Evolutionary conservation across 306 rosid genomes (phyloP).

Genomic region (Vicia sativa): DNA sequence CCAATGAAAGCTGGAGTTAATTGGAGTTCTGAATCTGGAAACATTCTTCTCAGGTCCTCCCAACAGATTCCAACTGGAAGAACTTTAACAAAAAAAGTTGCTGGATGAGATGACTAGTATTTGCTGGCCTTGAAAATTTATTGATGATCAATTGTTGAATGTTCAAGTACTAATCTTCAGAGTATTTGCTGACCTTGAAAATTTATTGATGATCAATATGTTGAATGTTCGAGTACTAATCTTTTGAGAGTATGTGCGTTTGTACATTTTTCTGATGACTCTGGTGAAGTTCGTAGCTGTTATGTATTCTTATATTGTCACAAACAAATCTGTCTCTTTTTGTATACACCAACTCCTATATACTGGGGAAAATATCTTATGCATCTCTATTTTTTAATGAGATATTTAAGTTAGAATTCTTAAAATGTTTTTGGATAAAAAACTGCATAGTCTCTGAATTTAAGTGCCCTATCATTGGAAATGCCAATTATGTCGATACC

Average conservation of each 20-base stretch:
- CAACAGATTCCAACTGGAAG: constrained; percentile 63
- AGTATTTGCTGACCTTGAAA: too few relatives aligned
- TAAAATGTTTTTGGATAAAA: too few relatives aligned
- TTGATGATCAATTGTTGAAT: constrained; percentile 21
- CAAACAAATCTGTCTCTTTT: background rate
- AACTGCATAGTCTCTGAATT: too few relatives aligned
- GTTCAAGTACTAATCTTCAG: too few relatives aligned
- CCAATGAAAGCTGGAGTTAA: constrained; percentile 83
- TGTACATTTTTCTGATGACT: constrained; percentile 19
- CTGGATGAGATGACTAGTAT: constrained; percentile 52
- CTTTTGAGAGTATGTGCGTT: background rate
- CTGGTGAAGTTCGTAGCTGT: constrained; percentile 16
- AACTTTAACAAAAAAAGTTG: constrained; percentile 68
- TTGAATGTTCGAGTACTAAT: background rate
- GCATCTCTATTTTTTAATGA: too few relatives aligned
- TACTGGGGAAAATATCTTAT: background rate
- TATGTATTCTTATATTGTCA: too few relatives aligned
- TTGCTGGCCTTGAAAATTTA: background rate
- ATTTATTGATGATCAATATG: too few relatives aligned
- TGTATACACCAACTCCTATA: background rate
- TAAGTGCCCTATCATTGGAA: too few relatives aligned
- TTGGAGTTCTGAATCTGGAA: constrained; percentile 69
- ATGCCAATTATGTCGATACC: too few relatives aligned
- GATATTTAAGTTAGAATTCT: too few relatives aligned
- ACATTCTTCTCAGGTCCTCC: constrained; percentile 55